Conservation (phyloP, 306 rosid species). For the Pterocarpus santalinus region DNA sequence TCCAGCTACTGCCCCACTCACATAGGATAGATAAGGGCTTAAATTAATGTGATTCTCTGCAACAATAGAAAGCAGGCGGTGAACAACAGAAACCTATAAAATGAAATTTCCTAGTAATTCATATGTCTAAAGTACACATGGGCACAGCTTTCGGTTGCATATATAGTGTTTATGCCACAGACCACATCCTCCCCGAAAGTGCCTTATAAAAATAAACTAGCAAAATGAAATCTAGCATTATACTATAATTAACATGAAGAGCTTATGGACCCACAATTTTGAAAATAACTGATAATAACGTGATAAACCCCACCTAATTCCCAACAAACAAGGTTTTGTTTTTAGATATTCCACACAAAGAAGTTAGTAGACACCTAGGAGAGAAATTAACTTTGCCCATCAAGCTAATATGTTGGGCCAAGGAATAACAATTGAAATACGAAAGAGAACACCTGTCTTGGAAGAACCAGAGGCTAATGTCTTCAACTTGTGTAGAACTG, state of each 20-base stretch:
- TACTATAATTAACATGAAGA: not conserved
- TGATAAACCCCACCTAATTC: conserved; percentile 19
- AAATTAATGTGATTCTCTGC: conserved; percentile 86
- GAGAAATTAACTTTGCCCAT: conserved; percentile 25
- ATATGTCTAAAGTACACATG: conserved; percentile 18
- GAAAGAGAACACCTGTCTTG: conserved; percentile 68
- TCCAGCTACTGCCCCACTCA: conserved; percentile 94
- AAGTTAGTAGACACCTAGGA: conserved; percentile 16
- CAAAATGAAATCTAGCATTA: conserved; percentile 23
- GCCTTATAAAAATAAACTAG: not conserved
- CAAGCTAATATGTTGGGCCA: conserved; percentile 21
- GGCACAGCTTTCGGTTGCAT: conserved; percentile 25
- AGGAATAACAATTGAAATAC: conserved; percentile 19
- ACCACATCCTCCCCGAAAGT: conserved; percentile 2
- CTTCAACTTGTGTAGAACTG: conserved; percentile 83
- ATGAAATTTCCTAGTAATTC: conserved; percentile 11
- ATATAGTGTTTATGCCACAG: not conserved
- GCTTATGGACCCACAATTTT: conserved; percentile 15
- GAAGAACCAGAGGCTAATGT: conserved; percentile 89
- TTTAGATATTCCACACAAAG: not conserved
- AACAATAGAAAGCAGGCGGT: conserved; percentile 47
- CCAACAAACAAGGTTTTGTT: not conserved
- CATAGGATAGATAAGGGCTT: conserved; percentile 90
- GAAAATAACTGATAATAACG: conserved; percentile 7
- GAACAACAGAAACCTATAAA: conserved; percentile 37